Evolutionary conservation across 192 early-diverging fungal genomes (phyloP).

Genomic region (Linnemannia elongata): DNA sequence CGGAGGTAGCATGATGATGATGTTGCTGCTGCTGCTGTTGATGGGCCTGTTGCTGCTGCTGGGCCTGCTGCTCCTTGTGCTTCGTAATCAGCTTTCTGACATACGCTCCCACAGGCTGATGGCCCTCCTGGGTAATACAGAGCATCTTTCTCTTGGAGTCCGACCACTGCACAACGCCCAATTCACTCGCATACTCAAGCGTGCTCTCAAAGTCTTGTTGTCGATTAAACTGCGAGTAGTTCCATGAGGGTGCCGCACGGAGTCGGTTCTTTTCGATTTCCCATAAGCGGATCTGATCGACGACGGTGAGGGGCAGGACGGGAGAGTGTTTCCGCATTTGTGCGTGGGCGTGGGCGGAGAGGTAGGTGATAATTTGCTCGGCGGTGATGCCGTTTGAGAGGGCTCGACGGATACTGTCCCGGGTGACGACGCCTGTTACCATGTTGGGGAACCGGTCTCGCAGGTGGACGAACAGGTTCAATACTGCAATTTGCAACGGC

Average conservation of each 20-base stretch:
- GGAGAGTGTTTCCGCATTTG: slow-evolving; percentile 90
- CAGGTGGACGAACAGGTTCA: slow-evolving; percentile 90
- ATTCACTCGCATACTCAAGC: slow-evolving; percentile 80
- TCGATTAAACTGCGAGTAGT: slow-evolving; percentile 85
- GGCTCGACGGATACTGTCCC: slow-evolving; percentile 89
- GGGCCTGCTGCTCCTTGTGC: slow-evolving; percentile 35
- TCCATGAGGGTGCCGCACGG: slow-evolving; percentile 63
- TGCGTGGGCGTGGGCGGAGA: slow-evolving; percentile 91
- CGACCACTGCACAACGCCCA: slow-evolving; percentile 85
- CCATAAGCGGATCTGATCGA: slow-evolving; percentile 97
- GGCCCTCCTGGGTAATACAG: slow-evolving; percentile 81
- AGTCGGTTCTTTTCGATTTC: slow-evolving; percentile 94
- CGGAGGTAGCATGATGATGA: slow-evolving; percentile 22
- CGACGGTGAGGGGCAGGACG: slow-evolving; percentile 89
- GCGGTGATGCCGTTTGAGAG: slow-evolving; percentile 92
- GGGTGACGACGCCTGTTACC: slow-evolving; percentile 88
- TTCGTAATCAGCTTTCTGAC: slow-evolving; percentile 53
- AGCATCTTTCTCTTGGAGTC: slow-evolving; percentile 77
- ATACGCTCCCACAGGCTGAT: slow-evolving; percentile 72
- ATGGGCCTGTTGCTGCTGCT: slow-evolving; percentile 32
- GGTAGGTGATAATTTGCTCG: slow-evolving; percentile 94
- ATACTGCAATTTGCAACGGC: slow-evolving; percentile 92
- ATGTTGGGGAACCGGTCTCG: slow-evolving; percentile 92
- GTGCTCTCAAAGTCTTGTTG: slow-evolving; percentile 81
- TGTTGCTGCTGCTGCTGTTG: slow-evolving; percentile 31